phyloP scores from a whole-genome alignment of 2,329 filamentous ascomycete genomes.

The Fusarium sp. region DNA sequence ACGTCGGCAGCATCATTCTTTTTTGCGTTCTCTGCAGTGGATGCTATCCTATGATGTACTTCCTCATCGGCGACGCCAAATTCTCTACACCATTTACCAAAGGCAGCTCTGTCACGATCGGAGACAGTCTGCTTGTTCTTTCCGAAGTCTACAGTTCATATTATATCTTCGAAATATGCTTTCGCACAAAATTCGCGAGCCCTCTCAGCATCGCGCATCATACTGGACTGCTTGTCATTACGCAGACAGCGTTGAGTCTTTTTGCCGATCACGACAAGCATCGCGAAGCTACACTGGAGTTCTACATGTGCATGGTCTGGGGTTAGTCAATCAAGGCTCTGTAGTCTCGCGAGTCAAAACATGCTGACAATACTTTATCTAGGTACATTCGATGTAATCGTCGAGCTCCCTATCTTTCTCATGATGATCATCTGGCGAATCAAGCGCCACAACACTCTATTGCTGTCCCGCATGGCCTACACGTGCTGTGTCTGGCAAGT shows the following conservation, averaged over 20 bases:
- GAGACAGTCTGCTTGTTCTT: neutral
- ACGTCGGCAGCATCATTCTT: constrained; percentile 10
- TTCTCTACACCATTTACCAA: neutral
- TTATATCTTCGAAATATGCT: constrained; percentile 17
- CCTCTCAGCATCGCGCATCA: constrained; percentile 16
- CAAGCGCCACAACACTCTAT: neutral
- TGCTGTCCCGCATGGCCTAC: constrained; percentile 1
- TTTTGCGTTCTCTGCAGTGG: neutral
- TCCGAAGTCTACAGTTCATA: constrained; percentile 10
- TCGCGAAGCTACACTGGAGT: constrained; percentile 6
- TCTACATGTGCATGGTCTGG: constrained; percentile 29
- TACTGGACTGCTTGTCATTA: neutral
- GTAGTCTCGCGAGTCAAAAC: rapidly evolving
- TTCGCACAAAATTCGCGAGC: constrained; percentile 17
- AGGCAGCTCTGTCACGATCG: neutral
- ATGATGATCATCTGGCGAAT: constrained; percentile 12
- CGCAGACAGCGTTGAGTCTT: constrained; percentile 4
- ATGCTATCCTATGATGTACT: neutral
- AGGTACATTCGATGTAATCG: constrained; percentile 12
- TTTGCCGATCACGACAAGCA: constrained; percentile 3
- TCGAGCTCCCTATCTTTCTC: constrained; percentile 11
- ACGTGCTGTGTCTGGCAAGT: constrained; percentile 7
- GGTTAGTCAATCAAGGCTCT: neutral
- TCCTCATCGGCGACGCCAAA: neutral
- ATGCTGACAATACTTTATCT: neutral